These are phyloP conservation scores for Phytomonas sp. DNA, from an alignment of 208 protist genomes.

Conservation along the genomic window DNA sequence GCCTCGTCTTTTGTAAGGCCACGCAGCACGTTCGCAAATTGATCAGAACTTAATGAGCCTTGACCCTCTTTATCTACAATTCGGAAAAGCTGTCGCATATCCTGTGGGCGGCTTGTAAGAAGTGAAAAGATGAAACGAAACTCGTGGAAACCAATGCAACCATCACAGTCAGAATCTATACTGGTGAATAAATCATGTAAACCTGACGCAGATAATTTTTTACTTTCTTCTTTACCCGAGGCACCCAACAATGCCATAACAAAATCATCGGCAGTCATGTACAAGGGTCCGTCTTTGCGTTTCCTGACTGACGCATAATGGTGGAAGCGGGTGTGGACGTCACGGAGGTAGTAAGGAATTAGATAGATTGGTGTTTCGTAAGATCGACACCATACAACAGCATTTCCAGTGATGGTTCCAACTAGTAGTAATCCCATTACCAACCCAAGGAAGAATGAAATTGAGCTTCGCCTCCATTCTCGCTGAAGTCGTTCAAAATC, in stretches of 20 bases:
- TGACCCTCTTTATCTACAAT: conserved; percentile 51
- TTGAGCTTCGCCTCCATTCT: background rate
- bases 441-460: conserved; percentile 11
- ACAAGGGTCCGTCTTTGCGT: conserved; percentile 36
- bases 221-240: conserved; percentile 21
- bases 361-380: conserved; percentile 80
- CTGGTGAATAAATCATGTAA: conserved; percentile 50
- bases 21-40: conserved; percentile 70
- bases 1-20: conserved; percentile 49
- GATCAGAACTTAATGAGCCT: conserved; percentile 39
- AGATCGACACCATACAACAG: conserved; percentile 41
- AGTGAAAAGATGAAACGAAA: conserved; percentile 77
- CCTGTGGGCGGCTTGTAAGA: conserved; percentile 43
- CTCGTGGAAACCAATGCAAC: conserved; percentile 70
- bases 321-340: conserved; percentile 64
- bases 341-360: conserved; percentile 84
- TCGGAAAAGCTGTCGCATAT: conserved; percentile 50
- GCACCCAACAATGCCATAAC: conserved; percentile 60
- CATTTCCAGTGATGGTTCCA: conserved; percentile 11
- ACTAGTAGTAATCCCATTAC: conserved; percentile 16
- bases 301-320: conserved; percentile 78
- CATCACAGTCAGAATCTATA: conserved; percentile 75
- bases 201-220: conserved; percentile 16
- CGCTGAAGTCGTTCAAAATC: background rate
- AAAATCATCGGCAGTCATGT: conserved; percentile 87